These are phyloP conservation scores for Aspergillus carbonarius DNA, from an alignment of 2,329 filamentous ascomycete species.

Conservation along the genomic window DNA sequence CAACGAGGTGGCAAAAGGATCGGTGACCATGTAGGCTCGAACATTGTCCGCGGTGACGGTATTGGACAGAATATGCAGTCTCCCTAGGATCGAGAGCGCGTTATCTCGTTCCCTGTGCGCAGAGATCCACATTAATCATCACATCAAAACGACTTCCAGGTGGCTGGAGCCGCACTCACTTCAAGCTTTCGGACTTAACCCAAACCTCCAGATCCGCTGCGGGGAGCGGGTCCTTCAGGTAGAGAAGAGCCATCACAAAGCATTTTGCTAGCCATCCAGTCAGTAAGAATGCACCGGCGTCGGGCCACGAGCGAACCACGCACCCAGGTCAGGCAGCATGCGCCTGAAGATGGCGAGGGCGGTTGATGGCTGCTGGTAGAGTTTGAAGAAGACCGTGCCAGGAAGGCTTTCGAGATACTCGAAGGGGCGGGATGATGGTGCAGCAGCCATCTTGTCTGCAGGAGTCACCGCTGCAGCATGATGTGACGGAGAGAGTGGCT, in stretches of 20 bases:
- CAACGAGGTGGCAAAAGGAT: conserved; percentile 79
- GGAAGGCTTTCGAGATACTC: conserved; percentile 93
- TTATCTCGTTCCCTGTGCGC: conserved; percentile 71
- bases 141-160: background rate
- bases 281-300: conserved; percentile 4
- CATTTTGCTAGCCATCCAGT: conserved; percentile 68
- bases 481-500: conserved; percentile 15
- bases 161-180: conserved; percentile 38
- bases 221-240: conserved; percentile 77
- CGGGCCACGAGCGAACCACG: conserved; percentile 24
- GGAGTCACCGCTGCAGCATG: conserved; percentile 28
- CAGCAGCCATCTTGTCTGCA: conserved; percentile 51
- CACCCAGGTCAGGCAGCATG: conserved; percentile 91
- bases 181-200: conserved; percentile 68
- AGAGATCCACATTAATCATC: background rate
- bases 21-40: conserved; percentile 72
- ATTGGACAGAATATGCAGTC: conserved; percentile 81
- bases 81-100: conserved; percentile 74
- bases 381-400: conserved; percentile 81
- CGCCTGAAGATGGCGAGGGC: conserved; percentile 93
- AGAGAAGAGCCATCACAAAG: conserved; percentile 93
- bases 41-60: conserved; percentile 60
- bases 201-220: conserved; percentile 81
- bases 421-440: conserved; percentile 61
- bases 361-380: conserved; percentile 95